Evolutionary conservation across 2,329 filamentous ascomycete genomes (phyloP), one percentile per base, ranked within the genome.

Genomic region (Fusarium tupiense): DNA sequence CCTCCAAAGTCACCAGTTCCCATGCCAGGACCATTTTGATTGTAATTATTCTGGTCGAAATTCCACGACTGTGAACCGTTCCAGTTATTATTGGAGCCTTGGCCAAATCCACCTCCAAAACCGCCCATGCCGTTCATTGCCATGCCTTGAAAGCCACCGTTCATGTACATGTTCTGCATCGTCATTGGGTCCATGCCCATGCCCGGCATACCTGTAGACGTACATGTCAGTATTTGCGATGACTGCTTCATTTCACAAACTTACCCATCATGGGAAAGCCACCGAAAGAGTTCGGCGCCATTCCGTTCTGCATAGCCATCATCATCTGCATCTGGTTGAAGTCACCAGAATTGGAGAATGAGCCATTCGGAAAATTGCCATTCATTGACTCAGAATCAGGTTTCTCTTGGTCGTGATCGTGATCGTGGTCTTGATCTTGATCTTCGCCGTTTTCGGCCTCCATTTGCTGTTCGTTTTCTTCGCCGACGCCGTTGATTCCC

Each of bases 31-130:
- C 91, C 91, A 93, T 91, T 94, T 93, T 92, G 87, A 91, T 91
- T 95, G 91, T 91, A 94, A 92, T 94, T 94, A 94, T 94, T 92
- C 92, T 93, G 92, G 88, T 91, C 90, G 88, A 91, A 90, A 91
- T 92, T 93, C 92, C 92, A 94, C 88, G 91, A 91, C 86, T 93
- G 91, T 86, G 92, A 92, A 87, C 89, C 89, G 88, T 92, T 93
- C 92, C 92, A 94, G 87, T 91, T 92, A 90, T 91, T 90, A 89
- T 92, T 91, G 88, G 91, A 89, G 83, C 90, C 89, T 81, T 85
- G 82, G 81, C 83, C 85, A 81, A 81, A 88, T 82, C 89, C 88
- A 84, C 90, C 90, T 85, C 90, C 89, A 85, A 91, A 91, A 81
- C 91, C 90, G 86, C 91, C 93, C 93, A 96, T 94, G 87, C 91